phyloP scores from a whole-genome alignment of 2,329 filamentous ascomycete species.

The Seiridium cupressi region DNA sequence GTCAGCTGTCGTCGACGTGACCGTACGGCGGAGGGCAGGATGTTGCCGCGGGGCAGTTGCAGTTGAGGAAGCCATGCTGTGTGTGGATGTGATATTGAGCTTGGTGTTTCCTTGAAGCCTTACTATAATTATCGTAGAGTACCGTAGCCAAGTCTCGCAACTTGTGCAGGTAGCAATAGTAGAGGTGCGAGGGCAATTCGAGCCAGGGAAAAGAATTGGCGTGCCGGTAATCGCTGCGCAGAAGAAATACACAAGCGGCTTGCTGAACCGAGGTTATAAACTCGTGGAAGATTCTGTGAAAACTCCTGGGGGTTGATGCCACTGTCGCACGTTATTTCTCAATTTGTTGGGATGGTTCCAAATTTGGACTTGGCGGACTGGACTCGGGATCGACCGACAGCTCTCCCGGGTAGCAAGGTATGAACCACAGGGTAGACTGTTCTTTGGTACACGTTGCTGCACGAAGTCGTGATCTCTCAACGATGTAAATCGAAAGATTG shows the following conservation, averaged over 20 bases:
- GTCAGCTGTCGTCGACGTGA: constrained; percentile 37
- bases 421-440: neutral
- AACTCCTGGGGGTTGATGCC: neutral
- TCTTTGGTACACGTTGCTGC: too few relatives aligned
- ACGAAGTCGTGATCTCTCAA: too few relatives aligned
- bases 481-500: too few relatives aligned
- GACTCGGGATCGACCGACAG: constrained; percentile 2
- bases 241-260: neutral
- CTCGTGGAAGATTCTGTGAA: neutral
- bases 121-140: too few relatives aligned
- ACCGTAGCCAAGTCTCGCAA: too few relatives aligned
- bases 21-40: constrained; percentile 46
- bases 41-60: constrained; percentile 41
- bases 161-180: too few relatives aligned
- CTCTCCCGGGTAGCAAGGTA: neutral
- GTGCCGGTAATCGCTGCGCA: neutral
- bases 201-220: neutral
- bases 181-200: neutral
- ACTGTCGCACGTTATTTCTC: neutral
- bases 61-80: constrained; percentile 30
- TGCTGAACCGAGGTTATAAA: neutral
- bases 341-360: constrained; percentile 1
- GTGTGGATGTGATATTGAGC: neutral
- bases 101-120: too few relatives aligned
- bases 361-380: constrained; percentile 1